Conservation (phyloP, 805 yeast genomes). For the Lachancea mirantina region DNA sequence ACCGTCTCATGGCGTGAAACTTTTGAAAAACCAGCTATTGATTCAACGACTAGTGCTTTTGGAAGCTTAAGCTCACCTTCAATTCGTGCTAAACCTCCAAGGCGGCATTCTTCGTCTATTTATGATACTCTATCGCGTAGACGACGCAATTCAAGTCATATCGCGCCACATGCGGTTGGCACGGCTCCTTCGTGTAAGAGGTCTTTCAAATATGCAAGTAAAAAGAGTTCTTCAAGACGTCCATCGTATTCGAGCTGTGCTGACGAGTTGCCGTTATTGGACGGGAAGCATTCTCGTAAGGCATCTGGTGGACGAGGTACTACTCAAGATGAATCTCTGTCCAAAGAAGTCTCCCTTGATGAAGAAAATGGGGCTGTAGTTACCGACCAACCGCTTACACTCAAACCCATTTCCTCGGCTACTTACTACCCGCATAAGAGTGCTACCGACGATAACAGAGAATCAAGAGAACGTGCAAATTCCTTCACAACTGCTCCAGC, state of each 20-base stretch:
- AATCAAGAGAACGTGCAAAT: too few relatives aligned
- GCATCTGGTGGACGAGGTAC: not conserved
- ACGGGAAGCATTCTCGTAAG: not conserved
- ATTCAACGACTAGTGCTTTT: too few relatives aligned
- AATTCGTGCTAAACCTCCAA: slow-evolving; percentile 1
- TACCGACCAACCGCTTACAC: slow-evolving; percentile 8
- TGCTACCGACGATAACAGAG: slow-evolving; percentile 3
- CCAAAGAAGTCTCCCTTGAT: not conserved
- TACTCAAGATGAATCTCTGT: not conserved
- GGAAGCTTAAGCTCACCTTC: too few relatives aligned
- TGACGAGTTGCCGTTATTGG: too few relatives aligned
- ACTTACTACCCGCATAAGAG: slow-evolving; percentile 65
- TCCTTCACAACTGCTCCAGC: not conserved
- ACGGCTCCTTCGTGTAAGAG: too few relatives aligned
- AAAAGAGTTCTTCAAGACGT: too few relatives aligned
- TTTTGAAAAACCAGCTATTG: too few relatives aligned
- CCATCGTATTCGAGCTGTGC: too few relatives aligned
- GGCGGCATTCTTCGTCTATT: slow-evolving; percentile 6
- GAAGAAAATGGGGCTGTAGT: not conserved
- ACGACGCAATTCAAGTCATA: too few relatives aligned
- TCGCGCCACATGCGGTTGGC: too few relatives aligned
- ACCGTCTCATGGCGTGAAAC: too few relatives aligned
- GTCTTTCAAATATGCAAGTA: too few relatives aligned
- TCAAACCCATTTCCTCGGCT: slow-evolving; percentile 63
- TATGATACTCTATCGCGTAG: slow-evolving; percentile 6